phyloP scores from a whole-genome alignment of 331 rosid genomes.

The Acacia concinna region DNA sequence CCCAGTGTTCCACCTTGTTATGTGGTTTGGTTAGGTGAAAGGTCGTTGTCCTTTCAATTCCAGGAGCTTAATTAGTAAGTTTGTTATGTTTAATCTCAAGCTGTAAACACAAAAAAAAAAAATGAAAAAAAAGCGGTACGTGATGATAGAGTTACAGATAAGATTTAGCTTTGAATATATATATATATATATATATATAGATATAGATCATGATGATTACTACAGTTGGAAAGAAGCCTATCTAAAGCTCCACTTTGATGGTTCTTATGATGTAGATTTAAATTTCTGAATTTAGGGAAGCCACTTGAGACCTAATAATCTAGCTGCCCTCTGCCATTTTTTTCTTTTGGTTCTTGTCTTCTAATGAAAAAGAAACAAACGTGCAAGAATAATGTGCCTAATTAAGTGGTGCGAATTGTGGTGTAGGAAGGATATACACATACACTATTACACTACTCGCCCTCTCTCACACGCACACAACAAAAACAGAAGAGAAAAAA shows the following conservation, averaged over 20 bases:
- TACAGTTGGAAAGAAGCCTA: conserved; percentile 29
- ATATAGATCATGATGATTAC: conserved; percentile 29
- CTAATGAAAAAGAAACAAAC: not conserved
- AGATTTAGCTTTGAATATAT: conserved; percentile 33
- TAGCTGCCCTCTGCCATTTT: not conserved
- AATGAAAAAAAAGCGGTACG: conserved; percentile 31
- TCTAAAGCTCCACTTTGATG: conserved; percentile 21
- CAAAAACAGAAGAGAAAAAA: not conserved
- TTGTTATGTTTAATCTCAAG: conserved; percentile 2
- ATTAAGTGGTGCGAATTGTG: too few species aligned
- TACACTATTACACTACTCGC: too few species aligned
- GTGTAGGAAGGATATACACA: not conserved
- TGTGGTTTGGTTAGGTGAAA: conserved; percentile 48
- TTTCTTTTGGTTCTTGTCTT: not conserved
- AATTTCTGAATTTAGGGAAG: not conserved
- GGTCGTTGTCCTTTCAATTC: conserved; percentile 41
- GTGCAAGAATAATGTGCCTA: not conserved
- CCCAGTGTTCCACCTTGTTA: conserved; percentile 37
- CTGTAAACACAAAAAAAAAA: conserved; percentile 16
- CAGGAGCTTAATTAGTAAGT: conserved; percentile 19
- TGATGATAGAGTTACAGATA: conserved; percentile 17
- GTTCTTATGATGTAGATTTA: not conserved
- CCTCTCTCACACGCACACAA: not conserved
- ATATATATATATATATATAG: too few species aligned
- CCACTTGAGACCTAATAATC: not conserved